A percentile compares a stretch with the other conserved stretches of the same genome.
These are phyloP conservation scores for Paramecium octaurelia DNA, from an alignment of 73 alveolate species.

Conservation along the genomic window DNA sequence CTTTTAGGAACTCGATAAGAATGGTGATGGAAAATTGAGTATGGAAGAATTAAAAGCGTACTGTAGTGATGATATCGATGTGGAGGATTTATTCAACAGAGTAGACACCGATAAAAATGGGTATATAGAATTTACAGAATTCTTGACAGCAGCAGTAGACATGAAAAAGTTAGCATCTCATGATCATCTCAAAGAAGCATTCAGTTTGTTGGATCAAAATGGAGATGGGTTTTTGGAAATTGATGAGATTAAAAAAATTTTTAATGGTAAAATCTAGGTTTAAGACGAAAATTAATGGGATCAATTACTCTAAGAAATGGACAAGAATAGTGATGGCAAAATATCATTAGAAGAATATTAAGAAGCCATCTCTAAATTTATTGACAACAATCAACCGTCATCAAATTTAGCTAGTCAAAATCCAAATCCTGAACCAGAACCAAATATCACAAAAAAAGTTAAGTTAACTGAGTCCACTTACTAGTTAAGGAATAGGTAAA, in stretches of 20 bases:
- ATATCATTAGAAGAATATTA: conserved; percentile 37
- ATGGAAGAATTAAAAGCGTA: conserved; percentile 31
- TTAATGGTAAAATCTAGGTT: conserved; percentile 47
- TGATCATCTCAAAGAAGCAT: conserved; percentile 66
- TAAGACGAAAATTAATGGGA: conserved; percentile 30
- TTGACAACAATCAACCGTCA: not conserved
- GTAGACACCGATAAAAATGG: conserved; percentile 79
- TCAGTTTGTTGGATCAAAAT: conserved; percentile 58
- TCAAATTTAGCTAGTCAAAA: conserved; percentile 25
- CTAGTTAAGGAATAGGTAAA: not conserved
- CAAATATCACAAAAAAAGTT: not conserved
- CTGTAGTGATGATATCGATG: conserved; percentile 52
- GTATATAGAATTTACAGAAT: conserved; percentile 70
- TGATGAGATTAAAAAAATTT: conserved; percentile 67
- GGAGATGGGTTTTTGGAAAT: conserved; percentile 65
- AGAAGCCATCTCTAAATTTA: not conserved
- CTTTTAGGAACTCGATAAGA: conserved; percentile 57
- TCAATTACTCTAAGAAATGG: not conserved
- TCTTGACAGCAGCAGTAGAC: conserved; percentile 70
- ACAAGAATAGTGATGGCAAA: conserved; percentile 21
- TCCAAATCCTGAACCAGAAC: not conserved
- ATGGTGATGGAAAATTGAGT: conserved; percentile 69
- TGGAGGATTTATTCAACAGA: conserved; percentile 65
- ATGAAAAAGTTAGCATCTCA: conserved; percentile 24
- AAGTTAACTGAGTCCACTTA: not conserved